Conservation (phyloP, 352 stramenopile species). For the Phytophthora crassamura region DNA sequence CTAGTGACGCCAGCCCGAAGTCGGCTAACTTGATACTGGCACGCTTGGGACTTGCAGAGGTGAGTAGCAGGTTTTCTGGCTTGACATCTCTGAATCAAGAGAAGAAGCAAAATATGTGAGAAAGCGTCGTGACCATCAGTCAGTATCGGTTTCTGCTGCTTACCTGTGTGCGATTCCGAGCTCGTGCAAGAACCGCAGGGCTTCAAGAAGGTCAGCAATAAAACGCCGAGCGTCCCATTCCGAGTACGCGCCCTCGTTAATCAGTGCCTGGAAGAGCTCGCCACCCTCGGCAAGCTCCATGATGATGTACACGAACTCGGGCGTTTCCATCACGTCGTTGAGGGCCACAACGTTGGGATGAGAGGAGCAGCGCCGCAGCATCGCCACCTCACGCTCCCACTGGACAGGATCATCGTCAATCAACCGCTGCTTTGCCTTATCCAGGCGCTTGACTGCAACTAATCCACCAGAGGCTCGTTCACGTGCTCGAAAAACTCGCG, state of each 20-base stretch:
- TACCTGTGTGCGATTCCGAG: constrained; percentile 76
- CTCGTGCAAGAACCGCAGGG: constrained; percentile 71
- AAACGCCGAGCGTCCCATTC: constrained; percentile 72
- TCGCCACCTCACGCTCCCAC: constrained; percentile 59
- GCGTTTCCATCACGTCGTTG: constrained; percentile 58
- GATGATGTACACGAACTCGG: constrained; percentile 58
- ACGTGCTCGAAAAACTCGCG: constrained; percentile 54
- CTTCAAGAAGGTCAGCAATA: constrained; percentile 55
- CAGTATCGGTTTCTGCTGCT: background rate
- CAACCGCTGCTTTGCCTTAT: constrained; percentile 37
- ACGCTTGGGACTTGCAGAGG: constrained; percentile 65
- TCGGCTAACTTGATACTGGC: constrained; percentile 85
- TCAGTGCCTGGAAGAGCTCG: constrained; percentile 77
- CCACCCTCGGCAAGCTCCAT: constrained; percentile 66
- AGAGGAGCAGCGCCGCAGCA: constrained; percentile 54
- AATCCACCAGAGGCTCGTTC: constrained; percentile 37
- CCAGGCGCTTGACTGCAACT: constrained; percentile 73
- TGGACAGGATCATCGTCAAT: constrained; percentile 18
- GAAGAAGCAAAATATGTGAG: constrained; percentile 17
- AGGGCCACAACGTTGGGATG: constrained; percentile 70
- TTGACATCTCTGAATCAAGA: constrained; percentile 70
- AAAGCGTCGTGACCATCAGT: background rate
- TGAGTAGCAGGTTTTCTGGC: constrained; percentile 88
- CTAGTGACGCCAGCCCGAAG: constrained; percentile 80
- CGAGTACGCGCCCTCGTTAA: constrained; percentile 77